Evolutionary conservation across 345 rosid species (phyloP).

Genomic region (Linum trigynum): DNA sequence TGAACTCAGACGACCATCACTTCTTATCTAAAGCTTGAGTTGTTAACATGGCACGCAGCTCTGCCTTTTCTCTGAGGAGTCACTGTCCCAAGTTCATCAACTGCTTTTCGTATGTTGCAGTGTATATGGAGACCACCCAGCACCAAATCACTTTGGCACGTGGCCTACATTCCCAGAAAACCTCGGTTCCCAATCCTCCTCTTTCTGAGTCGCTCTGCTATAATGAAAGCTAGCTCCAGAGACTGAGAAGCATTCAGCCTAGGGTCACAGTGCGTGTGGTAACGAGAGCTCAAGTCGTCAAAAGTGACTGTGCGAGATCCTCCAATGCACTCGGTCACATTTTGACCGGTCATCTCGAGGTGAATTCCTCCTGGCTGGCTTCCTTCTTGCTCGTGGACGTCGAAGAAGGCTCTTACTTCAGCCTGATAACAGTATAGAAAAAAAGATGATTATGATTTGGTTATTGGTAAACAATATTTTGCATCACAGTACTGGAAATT

Average conservation of each 20-base stretch:
- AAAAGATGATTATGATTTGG: too few relatives aligned
- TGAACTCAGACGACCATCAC: neutral
- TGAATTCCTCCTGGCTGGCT: conserved; percentile 27
- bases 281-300: conserved; percentile 23
- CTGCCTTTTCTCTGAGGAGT: too few relatives aligned
- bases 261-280: conserved; percentile 25
- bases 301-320: conserved; percentile 20
- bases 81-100: too few relatives aligned
- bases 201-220: conserved; percentile 20
- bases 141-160: too few relatives aligned
- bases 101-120: too few relatives aligned
- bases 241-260: conserved; percentile 28
- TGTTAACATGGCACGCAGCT: too few relatives aligned
- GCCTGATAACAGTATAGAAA: conserved; percentile 8
- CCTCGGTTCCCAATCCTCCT: conserved; percentile 16
- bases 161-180: neutral
- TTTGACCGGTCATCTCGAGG: conserved; percentile 24
- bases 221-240: conserved; percentile 21
- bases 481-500: too few relatives aligned
- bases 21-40: too few relatives aligned
- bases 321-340: conserved; percentile 26
- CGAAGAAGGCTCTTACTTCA: conserved; percentile 24
- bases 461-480: too few relatives aligned
- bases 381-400: conserved; percentile 26
- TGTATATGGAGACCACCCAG: too few relatives aligned